Percentiles rank a stretch among this genome's conserved stretches.
Evolutionary conservation across 495 filamentous ascomycete species (phyloP).

Genomic region (Penicillium bialowiezense): DNA sequence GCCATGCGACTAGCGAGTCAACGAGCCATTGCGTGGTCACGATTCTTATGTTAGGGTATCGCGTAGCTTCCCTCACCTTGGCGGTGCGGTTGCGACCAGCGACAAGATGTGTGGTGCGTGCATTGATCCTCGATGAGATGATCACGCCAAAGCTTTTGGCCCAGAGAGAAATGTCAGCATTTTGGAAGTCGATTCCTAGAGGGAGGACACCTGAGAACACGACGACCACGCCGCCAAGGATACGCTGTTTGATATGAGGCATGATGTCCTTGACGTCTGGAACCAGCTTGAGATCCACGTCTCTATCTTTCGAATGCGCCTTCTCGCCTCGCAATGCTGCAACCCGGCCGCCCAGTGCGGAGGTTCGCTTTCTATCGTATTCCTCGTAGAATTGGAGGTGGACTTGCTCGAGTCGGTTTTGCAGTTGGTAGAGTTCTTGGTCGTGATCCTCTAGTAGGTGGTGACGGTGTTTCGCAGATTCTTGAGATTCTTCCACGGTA

Average conservation of each 20-base stretch:
- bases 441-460: conserved; percentile 85
- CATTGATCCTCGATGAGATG: conserved; percentile 57
- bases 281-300: conserved; percentile 63
- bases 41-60: conserved; percentile 75
- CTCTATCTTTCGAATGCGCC: conserved; percentile 45
- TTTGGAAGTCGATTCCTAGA: conserved; percentile 69
- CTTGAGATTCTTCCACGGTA: conserved; percentile 41
- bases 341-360: conserved; percentile 55
- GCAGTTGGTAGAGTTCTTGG: conserved; percentile 69
- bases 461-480: conserved; percentile 56
- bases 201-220: conserved; percentile 90
- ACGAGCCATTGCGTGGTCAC: conserved; percentile 87
- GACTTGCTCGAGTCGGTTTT: conserved; percentile 67
- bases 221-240: conserved; percentile 67
- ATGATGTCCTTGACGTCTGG: conserved; percentile 85
- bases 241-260: conserved; percentile 67
- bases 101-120: conserved; percentile 64
- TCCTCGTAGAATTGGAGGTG: conserved; percentile 79
- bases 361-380: conserved; percentile 58
- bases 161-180: conserved; percentile 80
- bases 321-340: conserved; percentile 57
- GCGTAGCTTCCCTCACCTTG: conserved; percentile 78
- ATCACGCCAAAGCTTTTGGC: conserved; percentile 79
- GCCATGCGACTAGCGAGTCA: conserved; percentile 77
- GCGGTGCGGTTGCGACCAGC: conserved; percentile 77